Conservation (phyloP, 495 filamentous ascomycete species). For the Penicillium roqueforti region DNA sequence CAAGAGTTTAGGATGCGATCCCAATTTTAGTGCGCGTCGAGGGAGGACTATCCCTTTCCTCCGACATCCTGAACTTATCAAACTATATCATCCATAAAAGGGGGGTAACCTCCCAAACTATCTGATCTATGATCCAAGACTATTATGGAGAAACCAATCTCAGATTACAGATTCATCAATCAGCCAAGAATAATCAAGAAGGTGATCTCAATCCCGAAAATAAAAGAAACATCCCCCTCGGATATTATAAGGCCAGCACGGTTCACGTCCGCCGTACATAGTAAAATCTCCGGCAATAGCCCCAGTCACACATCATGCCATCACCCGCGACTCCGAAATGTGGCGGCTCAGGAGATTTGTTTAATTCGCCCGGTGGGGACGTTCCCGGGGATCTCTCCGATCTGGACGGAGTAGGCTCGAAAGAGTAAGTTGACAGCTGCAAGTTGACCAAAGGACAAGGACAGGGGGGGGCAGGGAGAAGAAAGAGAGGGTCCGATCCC, state of each 20-base stretch:
- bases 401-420: slow-evolving; percentile 30
- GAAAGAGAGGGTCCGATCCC: slow-evolving; percentile 7
- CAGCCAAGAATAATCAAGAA: neutral
- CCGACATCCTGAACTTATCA: neutral
- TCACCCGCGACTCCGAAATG: slow-evolving; percentile 5
- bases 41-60: neutral
- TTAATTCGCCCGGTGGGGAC: slow-evolving; percentile 30
- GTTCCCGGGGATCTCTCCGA: slow-evolving; percentile 35
- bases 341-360: slow-evolving; percentile 17
- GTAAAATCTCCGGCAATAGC: slow-evolving; percentile 23
- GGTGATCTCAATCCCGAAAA: neutral
- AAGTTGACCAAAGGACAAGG: slow-evolving; percentile 9
- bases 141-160: neutral
- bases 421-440: slow-evolving; percentile 35
- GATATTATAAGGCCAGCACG: slow-evolving; percentile 15
- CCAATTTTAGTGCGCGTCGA: slow-evolving; percentile 24
- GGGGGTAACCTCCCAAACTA: neutral
- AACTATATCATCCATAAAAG: neutral
- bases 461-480: slow-evolving; percentile 9
- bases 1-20: slow-evolving; percentile 35
- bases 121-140: neutral
- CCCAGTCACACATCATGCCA: slow-evolving; percentile 2
- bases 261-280: slow-evolving; percentile 18
- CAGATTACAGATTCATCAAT: neutral
- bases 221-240: neutral